Evolutionary conservation across 2,329 filamentous ascomycete genomes (phyloP), one percentile per base, ranked within the genome.

Genomic region (Keithomyces neogunnii): DNA sequence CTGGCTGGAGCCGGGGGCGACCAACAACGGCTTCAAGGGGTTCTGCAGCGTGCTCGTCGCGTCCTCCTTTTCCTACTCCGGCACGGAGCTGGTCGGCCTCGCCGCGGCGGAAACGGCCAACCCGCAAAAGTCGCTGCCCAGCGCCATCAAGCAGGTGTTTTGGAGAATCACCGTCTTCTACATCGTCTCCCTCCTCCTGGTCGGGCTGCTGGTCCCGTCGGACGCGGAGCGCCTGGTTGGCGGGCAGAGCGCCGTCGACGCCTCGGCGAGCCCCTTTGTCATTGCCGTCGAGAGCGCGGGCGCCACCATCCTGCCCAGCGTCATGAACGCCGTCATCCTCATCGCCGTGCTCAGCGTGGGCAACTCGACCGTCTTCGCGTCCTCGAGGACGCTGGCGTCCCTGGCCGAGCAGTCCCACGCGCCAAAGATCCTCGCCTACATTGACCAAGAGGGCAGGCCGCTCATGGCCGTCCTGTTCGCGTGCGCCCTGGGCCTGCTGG

Each of bases 301-400:
- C 7, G 95, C 96, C 60, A 71, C 80, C 42, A 84, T 86, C 2
- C 78, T 96, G 3, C 89, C 89, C 2, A 91, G 87, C 0, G 79
- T 96, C 50, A 95, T 96, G 86, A 96, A 97, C 68, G 84, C 82
- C n/a, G 89, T 96, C 54, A 96, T 96, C 65, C 82, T 96, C 63
- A 82, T 95, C 55, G 86, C 91, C 26, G 90, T 96, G 28, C 73
- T 96, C 28, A 95, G 89, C 1, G 91, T 96, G 53, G 90, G 90
- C 52, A 96, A 96, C 69, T 92, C 89, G 5, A 84, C 90, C 55
- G 85, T 96, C 53, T 97, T 95, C 61, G 92, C 90, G 35, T 92
- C 89, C 29, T 95, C 89, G 1, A 84, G 92, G 60, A 96, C 91
- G 2, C 81, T 97, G 5, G 89, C 90, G 29, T 90, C 91, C 3